Percentiles rank a stretch among this genome's conserved stretches.
Evolutionary conservation across 225 moss, liverwort and hornwort genomes (phyloP).

Genomic region (Polytrichum commune): DNA sequence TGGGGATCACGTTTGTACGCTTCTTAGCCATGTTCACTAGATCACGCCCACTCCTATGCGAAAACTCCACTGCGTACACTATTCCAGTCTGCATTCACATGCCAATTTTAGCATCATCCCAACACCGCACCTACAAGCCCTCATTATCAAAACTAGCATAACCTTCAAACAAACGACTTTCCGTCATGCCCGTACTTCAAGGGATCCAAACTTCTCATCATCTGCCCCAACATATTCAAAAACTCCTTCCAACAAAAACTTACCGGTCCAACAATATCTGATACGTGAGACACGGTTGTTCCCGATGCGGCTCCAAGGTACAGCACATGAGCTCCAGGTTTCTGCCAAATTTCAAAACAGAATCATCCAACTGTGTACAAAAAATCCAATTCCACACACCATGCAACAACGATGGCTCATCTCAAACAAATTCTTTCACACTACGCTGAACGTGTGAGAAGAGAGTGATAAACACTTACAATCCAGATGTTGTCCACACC

Average conservation of each 20-base stretch:
- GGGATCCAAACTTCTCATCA: conserved; percentile 64
- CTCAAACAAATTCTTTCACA: too few species aligned
- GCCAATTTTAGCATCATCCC: too few species aligned
- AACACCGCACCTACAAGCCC: too few species aligned
- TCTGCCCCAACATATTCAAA: conserved; percentile 14
- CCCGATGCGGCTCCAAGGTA: conserved; percentile 93
- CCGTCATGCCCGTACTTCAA: conserved; percentile 44
- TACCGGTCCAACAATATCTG: conserved; percentile 77
- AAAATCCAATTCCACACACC: too few species aligned
- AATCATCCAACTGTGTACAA: neutral
- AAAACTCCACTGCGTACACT: conserved; percentile 88
- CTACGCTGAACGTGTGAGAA: too few species aligned
- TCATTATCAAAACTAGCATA: too few species aligned
- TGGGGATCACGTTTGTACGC: conserved; percentile 83
- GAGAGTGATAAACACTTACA: conserved; percentile 17
- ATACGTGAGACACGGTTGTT: conserved; percentile 88
- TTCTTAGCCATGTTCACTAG: conserved; percentile 95
- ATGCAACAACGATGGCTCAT: neutral
- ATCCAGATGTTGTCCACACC: conserved; percentile 98
- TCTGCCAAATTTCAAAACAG: conserved; percentile 16
- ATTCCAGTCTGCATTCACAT: conserved; percentile 38
- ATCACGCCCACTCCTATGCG: conserved; percentile 80
- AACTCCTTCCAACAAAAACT: neutral
- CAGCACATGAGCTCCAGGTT: conserved; percentile 84
- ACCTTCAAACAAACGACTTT: conserved; percentile 63